Evolutionary conservation across 345 rosid species (phyloP).

Genomic region (Lenwebbia sp.): DNA sequence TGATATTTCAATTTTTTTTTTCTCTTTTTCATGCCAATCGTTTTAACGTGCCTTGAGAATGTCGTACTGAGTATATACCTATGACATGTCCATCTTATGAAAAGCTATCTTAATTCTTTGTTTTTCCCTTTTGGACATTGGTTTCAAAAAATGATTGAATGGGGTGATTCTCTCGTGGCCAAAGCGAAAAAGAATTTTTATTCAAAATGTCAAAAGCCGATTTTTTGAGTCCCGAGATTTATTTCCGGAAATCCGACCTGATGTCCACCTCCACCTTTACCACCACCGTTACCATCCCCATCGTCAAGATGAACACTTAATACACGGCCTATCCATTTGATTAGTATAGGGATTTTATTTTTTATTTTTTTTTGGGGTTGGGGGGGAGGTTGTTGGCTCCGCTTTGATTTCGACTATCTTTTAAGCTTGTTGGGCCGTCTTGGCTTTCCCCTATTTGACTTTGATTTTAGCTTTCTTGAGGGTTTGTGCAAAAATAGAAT

Average conservation of each 20-base stretch:
- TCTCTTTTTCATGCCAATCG: background rate
- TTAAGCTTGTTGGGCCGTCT: background rate
- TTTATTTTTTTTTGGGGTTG: background rate
- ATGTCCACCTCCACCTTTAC: background rate
- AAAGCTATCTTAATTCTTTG: background rate
- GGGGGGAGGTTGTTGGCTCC: background rate
- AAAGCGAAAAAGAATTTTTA: background rate
- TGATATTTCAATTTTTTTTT: background rate
- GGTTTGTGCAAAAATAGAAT: background rate
- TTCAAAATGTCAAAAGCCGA: background rate
- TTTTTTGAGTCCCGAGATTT: background rate
- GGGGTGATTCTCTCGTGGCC: background rate
- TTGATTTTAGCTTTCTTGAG: background rate
- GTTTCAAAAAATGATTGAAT: background rate
- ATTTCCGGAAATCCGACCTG: fast-evolving
- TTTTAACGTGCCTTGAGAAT: background rate
- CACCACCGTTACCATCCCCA: background rate
- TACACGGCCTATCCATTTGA: background rate
- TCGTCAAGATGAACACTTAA: background rate
- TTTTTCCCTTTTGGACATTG: fast-evolving
- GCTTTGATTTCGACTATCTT: background rate
- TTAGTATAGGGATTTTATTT: background rate
- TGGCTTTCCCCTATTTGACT: background rate
- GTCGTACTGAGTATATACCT: too few relatives aligned
- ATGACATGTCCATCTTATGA: fast-evolving